These are phyloP conservation scores for Eruca vesicaria DNA, from an alignment of 441 rosid species.

Conservation along the genomic window DNA sequence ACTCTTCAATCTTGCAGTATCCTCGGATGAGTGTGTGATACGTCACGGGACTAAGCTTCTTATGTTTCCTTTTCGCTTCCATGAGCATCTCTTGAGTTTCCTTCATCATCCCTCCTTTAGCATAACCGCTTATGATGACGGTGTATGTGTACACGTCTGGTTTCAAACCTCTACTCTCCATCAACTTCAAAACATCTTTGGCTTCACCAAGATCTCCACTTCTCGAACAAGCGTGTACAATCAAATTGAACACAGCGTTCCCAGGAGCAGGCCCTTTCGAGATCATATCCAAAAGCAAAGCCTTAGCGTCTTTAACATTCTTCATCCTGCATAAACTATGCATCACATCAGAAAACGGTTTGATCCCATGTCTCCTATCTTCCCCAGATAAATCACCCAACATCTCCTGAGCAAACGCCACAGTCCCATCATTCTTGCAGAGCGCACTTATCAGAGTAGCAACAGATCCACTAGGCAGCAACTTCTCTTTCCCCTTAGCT, in stretches of 20 bases:
- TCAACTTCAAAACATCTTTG: conserved; percentile 53
- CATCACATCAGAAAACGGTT: conserved; percentile 67
- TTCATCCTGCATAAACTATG: conserved; percentile 64
- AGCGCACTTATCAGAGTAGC: conserved; percentile 53
- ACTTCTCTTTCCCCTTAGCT: conserved; percentile 49
- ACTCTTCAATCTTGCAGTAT: conserved; percentile 76
- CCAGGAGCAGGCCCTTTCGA: conserved; percentile 84
- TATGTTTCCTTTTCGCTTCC: conserved; percentile 76
- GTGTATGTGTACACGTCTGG: conserved; percentile 83
- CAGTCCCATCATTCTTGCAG: conserved; percentile 55
- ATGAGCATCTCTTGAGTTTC: conserved; percentile 56
- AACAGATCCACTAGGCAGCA: conserved; percentile 47
- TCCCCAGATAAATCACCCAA: conserved; percentile 51
- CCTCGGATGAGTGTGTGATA: conserved; percentile 86
- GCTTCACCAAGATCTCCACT: conserved; percentile 59
- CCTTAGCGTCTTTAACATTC: conserved; percentile 57
- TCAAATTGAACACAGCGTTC: conserved; percentile 66
- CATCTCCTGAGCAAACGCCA: conserved; percentile 56
- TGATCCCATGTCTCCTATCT: conserved; percentile 52
- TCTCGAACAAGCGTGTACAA: conserved; percentile 58
- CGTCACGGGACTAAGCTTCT: conserved; percentile 62
- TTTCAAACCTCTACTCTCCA: conserved; percentile 74
- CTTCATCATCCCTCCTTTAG: conserved; percentile 69
- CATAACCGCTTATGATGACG: conserved; percentile 76
- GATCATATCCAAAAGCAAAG: conserved; percentile 67